A percentile compares a stretch with the other conserved stretches of the same genome.
phyloP scores from a whole-genome alignment of 2,329 filamentous ascomycete species.

The Acarospora socialis region DNA sequence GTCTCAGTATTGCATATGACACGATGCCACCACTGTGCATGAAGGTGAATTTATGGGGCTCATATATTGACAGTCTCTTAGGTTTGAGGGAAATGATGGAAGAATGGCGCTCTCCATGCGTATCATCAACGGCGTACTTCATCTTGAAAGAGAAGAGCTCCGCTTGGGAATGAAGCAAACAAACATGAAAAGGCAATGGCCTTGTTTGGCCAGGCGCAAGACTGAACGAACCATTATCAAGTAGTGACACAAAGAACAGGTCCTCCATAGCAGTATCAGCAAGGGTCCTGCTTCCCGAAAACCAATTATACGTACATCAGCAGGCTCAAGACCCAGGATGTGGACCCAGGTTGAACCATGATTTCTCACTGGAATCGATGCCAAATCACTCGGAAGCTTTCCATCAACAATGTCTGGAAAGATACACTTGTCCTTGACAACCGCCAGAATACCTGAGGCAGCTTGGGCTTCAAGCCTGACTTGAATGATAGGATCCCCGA shows the following conservation, averaged over 20 bases:
- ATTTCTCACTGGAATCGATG: conserved; percentile 37
- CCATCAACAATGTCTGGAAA: conserved; percentile 38
- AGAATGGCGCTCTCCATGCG: conserved; percentile 11
- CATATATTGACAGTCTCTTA: conserved; percentile 18
- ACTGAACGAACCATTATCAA: conserved; percentile 11
- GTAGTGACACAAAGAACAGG: not conserved
- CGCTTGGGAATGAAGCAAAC: conserved; percentile 2
- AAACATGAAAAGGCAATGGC: conserved; percentile 20
- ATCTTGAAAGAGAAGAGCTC: conserved; percentile 9
- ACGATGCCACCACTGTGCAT: conserved; percentile 39
- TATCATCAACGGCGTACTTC: conserved; percentile 9
- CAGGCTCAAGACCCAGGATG: conserved; percentile 20
- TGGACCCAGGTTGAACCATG: conserved; percentile 23
- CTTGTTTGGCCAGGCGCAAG: conserved; percentile 23
- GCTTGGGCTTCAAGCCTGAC: conserved; percentile 25
- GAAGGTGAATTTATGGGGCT: conserved; percentile 40
- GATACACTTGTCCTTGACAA: conserved; percentile 25
- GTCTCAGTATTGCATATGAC: conserved; percentile 43
- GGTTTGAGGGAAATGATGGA: conserved; percentile 14
- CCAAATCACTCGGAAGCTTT: conserved; percentile 32
- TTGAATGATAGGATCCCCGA: conserved; percentile 32
- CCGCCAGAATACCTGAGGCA: conserved; percentile 17
- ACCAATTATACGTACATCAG: conserved; percentile 18
- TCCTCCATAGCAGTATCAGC: conserved; percentile 8
- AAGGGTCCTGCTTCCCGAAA: conserved; percentile 3